Conservation (phyloP, 1,284 basidiomycete species). For the Pseudozyma sp. region DNA sequence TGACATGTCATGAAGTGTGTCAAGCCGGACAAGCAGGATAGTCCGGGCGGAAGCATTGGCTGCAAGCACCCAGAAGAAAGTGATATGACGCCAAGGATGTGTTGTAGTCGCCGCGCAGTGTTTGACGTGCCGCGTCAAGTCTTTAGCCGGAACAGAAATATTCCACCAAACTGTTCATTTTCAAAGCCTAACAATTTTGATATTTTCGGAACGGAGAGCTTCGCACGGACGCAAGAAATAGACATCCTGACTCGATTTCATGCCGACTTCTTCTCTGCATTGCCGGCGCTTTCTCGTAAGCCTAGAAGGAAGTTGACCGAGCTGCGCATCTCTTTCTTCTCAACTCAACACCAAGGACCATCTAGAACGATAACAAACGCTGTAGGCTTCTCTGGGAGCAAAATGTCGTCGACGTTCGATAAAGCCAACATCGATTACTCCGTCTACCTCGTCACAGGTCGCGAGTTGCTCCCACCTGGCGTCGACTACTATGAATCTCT, state of each 20-base stretch:
- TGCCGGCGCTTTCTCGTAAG: conserved; percentile 7
- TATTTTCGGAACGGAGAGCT: too few species aligned
- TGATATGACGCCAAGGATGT: conserved; percentile 32
- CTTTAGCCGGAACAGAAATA: neutral
- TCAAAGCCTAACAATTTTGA: too few species aligned
- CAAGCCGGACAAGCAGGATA: neutral
- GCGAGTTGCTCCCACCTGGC: conserved; percentile 81
- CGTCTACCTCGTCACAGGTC: conserved; percentile 79
- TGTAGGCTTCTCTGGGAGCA: neutral
- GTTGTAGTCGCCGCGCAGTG: conserved; percentile 12
- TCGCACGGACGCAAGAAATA: conserved; percentile 13
- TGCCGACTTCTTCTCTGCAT: conserved; percentile 4
- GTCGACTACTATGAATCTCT: conserved; percentile 78
- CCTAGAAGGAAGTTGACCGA: neutral
- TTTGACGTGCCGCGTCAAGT: conserved; percentile 18
- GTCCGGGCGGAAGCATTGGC: neutral
- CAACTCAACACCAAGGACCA: neutral
- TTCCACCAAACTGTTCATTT: too few species aligned
- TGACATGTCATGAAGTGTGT: too few species aligned
- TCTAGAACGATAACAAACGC: neutral
- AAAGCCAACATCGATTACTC: conserved; percentile 53
- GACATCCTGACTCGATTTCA: conserved; percentile 2
- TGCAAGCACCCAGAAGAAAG: neutral
- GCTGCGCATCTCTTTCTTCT: neutral
- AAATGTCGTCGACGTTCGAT: conserved; percentile 14